Percentiles rank a stretch among this genome's conserved stretches.
Conservation (phyloP, 768 basidiomycete genomes). For the Leccinum boreale region DNA sequence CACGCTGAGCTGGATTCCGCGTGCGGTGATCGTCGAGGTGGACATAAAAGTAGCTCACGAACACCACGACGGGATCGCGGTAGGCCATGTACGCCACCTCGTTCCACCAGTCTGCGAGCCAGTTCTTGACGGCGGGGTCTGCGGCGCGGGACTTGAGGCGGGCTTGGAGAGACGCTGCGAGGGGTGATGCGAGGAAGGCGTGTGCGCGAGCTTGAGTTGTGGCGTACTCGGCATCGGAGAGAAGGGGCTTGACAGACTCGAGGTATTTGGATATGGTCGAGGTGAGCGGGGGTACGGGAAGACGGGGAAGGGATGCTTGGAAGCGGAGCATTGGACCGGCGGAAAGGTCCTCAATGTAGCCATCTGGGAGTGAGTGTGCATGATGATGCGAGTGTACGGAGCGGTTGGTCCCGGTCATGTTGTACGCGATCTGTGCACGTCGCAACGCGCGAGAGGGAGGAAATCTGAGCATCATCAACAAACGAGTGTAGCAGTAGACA, state of each 20-base stretch:
- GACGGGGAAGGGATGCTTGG: conserved; percentile 53
- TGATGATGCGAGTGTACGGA: background rate
- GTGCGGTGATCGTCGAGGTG: conserved; percentile 65
- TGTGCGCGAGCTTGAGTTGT: conserved; percentile 58
- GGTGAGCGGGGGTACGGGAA: conserved; percentile 82
- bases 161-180: conserved; percentile 68
- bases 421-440: background rate
- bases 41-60: conserved; percentile 93
- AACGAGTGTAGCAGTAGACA: background rate
- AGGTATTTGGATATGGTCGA: conserved; percentile 89
- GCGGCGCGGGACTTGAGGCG: conserved; percentile 75
- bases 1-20: conserved; percentile 61
- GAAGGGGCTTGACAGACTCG: conserved; percentile 75
- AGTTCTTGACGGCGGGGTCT: conserved; percentile 57
- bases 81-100: conserved; percentile 86
- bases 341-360: conserved; percentile 52
- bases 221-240: conserved; percentile 59
- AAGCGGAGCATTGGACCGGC: conserved; percentile 67
- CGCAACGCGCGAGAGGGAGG: background rate
- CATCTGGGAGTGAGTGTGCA: conserved; percentile 35
- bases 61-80: conserved; percentile 87
- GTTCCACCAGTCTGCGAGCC: conserved; percentile 99
- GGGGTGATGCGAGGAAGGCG: conserved; percentile 66
- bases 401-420: background rate
- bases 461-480: background rate